Evolutionary conservation across 1,284 basidiomycete species (phyloP).

Genomic region (Heterobasidion irregulare): DNA sequence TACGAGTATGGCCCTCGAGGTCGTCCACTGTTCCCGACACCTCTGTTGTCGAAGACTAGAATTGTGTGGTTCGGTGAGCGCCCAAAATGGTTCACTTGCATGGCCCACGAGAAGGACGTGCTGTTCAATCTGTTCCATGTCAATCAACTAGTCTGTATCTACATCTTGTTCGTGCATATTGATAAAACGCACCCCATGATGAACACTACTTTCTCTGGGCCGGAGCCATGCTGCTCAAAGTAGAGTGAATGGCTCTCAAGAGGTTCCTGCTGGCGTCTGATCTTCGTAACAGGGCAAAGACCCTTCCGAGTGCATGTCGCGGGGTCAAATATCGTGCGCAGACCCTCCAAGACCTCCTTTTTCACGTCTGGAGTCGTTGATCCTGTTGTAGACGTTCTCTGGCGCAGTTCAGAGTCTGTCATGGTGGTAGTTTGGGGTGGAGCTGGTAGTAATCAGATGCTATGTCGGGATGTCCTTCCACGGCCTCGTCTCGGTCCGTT

Average conservation of each 20-base stretch:
- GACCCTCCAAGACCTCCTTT: not conserved
- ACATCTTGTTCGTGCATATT: not conserved
- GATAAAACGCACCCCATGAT: slow-evolving; percentile 50
- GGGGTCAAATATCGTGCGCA: slow-evolving; percentile 42
- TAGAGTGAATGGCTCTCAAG: slow-evolving; percentile 67
- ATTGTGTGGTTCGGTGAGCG: slow-evolving; percentile 42
- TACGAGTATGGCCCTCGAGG: slow-evolving; percentile 65
- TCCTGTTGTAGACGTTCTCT: not conserved
- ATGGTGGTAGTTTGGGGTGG: not conserved
- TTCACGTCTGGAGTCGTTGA: not conserved
- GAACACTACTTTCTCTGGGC: slow-evolving; percentile 56
- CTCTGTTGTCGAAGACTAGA: slow-evolving; percentile 84
- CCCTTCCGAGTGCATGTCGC: slow-evolving; percentile 57
- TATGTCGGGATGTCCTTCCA: not conserved
- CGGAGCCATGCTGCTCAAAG: slow-evolving; percentile 66
- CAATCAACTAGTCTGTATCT: not conserved
- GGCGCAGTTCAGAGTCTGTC: not conserved
- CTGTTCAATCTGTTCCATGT: slow-evolving; percentile 39
- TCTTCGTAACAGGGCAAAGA: slow-evolving; percentile 59
- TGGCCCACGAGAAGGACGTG: slow-evolving; percentile 53
- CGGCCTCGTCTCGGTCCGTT: no score
- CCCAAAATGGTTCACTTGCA: slow-evolving; percentile 53
- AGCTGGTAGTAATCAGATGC: not conserved
- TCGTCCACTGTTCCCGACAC: slow-evolving; percentile 71
- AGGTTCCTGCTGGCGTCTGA: slow-evolving; percentile 38